A percentile compares a stretch with the other conserved stretches of the same genome.
Evolutionary conservation across 208 protist genomes (phyloP).

Genomic region (Leptomonas seymouri): DNA sequence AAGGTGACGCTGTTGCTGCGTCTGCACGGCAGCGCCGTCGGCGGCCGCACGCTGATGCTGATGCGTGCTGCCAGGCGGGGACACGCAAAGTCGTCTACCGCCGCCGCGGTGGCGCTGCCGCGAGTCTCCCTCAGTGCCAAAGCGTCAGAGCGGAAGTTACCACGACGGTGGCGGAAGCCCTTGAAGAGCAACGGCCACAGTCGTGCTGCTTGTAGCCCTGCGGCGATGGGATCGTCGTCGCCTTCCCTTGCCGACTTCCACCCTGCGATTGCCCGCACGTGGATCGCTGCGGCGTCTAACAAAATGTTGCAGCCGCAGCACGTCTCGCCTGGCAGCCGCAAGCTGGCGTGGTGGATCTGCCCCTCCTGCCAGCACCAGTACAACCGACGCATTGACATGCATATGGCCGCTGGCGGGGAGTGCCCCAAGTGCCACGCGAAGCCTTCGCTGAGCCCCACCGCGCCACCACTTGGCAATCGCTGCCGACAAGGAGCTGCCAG

Average conservation of each 20-base stretch:
- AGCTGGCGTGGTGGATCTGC: conserved; percentile 85
- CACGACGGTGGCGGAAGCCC: not conserved
- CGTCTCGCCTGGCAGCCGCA: conserved; percentile 63
- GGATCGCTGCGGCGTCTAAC: conserved; percentile 76
- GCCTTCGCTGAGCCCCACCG: conserved; percentile 20
- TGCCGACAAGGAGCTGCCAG: not conserved
- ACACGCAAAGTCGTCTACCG: not conserved
- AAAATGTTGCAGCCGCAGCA: conserved; percentile 85
- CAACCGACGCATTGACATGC: conserved; percentile 75
- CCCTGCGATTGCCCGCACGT: conserved; percentile 66
- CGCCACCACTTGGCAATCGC: not conserved
- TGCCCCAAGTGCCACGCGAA: conserved; percentile 69
- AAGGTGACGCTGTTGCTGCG: not conserved
- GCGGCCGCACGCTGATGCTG: conserved; percentile 6
- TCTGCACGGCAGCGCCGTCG: conserved; percentile 1
- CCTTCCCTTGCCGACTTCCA: conserved; percentile 56
- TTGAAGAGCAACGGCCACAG: not conserved
- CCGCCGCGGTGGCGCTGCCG: not conserved
- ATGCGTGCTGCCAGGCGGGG: not conserved
- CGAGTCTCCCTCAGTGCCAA: not conserved
- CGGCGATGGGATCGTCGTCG: not conserved
- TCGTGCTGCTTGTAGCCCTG: not conserved
- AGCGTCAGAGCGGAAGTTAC: not conserved
- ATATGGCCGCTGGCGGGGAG: conserved; percentile 65
- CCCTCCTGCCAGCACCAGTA: conserved; percentile 59